Evolutionary conservation across 768 basidiomycete species (phyloP).

Genomic region (Lactarius vividus): DNA sequence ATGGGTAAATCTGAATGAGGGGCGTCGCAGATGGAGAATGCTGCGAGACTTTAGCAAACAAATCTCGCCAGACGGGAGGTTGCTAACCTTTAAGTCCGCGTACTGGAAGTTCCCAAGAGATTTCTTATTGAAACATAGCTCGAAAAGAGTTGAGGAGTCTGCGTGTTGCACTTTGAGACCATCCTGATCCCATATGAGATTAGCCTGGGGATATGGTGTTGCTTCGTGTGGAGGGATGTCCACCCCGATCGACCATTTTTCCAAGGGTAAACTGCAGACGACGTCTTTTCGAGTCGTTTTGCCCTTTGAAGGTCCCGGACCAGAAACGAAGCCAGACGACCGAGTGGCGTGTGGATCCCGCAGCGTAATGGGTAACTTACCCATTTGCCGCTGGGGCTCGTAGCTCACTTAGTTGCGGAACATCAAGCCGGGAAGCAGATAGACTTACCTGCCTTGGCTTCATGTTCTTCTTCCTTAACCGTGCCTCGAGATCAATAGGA

Average conservation of each 20-base stretch:
- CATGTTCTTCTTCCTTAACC: conserved; percentile 13
- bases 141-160: conserved; percentile 7
- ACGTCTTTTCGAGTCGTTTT: neutral
- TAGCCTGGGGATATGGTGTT: neutral
- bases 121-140: conserved; percentile 3
- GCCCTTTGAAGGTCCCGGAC: neutral
- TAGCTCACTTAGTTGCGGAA: conserved; percentile 6
- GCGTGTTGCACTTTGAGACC: conserved; percentile 5
- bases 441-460: conserved; percentile 15
- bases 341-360: conserved; percentile 6
- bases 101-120: conserved; percentile 2
- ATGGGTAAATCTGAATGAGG: conserved; percentile 14
- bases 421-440: neutral
- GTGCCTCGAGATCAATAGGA: neutral
- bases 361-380: neutral
- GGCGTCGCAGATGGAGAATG: neutral
- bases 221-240: conserved; percentile 1
- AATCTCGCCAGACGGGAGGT: neutral
- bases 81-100: conserved; percentile 12
- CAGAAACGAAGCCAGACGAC: conserved; percentile 11
- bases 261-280: conserved; percentile 7
- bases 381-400: neutral
- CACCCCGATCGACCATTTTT: conserved; percentile 14
- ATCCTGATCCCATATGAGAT: conserved; percentile 6
- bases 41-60: neutral